These are phyloP conservation scores for Lunasporangiospora selenospora DNA, from an alignment of 192 early-diverging fungal species.

Conservation along the genomic window DNA sequence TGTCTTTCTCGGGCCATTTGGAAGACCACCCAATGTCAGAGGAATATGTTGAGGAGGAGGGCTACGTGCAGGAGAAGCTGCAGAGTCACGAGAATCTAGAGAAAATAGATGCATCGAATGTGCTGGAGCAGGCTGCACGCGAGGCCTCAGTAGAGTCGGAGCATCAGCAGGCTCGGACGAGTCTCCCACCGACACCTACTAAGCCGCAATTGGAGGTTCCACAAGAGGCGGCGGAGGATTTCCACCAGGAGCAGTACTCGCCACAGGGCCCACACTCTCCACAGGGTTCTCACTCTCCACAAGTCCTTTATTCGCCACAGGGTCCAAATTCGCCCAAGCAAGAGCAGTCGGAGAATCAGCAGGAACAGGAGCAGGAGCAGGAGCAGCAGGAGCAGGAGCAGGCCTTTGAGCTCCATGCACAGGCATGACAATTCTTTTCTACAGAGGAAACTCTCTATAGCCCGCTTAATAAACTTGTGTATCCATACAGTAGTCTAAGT, in stretches of 20 bases:
- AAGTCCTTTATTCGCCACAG: too few relatives aligned
- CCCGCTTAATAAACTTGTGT: too few relatives aligned
- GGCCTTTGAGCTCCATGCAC: neutral
- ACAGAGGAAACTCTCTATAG: neutral
- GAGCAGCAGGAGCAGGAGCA: neutral
- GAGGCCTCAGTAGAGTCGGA: neutral
- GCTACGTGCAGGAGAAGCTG: constrained; percentile 17
- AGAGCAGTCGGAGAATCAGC: neutral
- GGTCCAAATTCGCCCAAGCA: neutral
- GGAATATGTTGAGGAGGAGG: neutral
- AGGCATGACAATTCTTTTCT: neutral
- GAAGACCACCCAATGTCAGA: constrained; percentile 6
- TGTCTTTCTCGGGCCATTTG: neutral
- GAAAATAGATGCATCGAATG: neutral
- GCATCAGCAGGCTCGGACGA: neutral
- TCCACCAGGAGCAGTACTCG: too few relatives aligned
- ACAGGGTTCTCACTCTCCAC: too few relatives aligned
- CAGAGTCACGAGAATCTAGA: neutral
- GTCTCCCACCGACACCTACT: too few relatives aligned
- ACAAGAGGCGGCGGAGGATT: too few relatives aligned
- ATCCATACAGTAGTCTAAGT: too few relatives aligned
- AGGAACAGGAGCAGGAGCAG: neutral
- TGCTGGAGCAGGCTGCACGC: neutral
- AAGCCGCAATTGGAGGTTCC: too few relatives aligned
- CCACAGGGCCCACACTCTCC: too few relatives aligned